phyloP scores from a whole-genome alignment of 148 eudicot genomes.

The Polygonum maritimum region DNA sequence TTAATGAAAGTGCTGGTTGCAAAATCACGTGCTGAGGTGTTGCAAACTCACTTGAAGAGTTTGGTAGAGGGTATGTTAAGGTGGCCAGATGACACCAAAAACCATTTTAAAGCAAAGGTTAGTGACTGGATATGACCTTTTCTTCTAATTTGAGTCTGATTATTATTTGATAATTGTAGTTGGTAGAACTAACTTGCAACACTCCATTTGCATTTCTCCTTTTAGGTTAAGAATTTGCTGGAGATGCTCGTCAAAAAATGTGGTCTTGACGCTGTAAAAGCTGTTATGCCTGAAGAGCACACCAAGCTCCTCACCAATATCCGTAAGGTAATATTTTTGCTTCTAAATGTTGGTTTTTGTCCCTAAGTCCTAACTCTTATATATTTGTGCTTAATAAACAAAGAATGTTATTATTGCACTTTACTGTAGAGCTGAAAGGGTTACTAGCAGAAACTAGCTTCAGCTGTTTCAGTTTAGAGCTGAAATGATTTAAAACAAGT shows the following conservation, averaged over 20 bases:
- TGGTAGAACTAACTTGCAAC: background rate
- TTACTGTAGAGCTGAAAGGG: background rate
- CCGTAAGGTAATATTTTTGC: constrained; percentile 50
- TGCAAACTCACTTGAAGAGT: constrained; percentile 53
- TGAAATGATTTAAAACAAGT: background rate
- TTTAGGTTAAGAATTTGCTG: constrained; percentile 71
- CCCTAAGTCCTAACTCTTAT: background rate
- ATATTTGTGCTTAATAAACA: background rate
- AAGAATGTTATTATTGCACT: background rate
- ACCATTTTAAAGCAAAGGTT: constrained; percentile 95
- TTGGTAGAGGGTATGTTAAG: constrained; percentile 69
- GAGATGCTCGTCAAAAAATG: constrained; percentile 97
- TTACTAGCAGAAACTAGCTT: background rate
- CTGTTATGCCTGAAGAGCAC: constrained; percentile 95
- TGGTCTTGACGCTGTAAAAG: constrained; percentile 87
- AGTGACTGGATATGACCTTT: background rate
- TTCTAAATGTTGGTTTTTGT: background rate
- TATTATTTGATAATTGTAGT: background rate
- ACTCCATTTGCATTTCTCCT: background rate
- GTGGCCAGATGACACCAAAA: constrained; percentile 75
- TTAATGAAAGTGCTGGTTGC: constrained; percentile 89
- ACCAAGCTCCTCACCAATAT: constrained; percentile 94
- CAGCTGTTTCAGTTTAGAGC: background rate
- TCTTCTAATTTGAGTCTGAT: background rate
- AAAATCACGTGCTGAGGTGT: constrained; percentile 66